Percentiles rank a stretch among this genome's conserved stretches.
These are phyloP conservation scores for Tetracladium setigerum DNA, from an alignment of 495 filamentous ascomycete species.

Conservation along the genomic window DNA sequence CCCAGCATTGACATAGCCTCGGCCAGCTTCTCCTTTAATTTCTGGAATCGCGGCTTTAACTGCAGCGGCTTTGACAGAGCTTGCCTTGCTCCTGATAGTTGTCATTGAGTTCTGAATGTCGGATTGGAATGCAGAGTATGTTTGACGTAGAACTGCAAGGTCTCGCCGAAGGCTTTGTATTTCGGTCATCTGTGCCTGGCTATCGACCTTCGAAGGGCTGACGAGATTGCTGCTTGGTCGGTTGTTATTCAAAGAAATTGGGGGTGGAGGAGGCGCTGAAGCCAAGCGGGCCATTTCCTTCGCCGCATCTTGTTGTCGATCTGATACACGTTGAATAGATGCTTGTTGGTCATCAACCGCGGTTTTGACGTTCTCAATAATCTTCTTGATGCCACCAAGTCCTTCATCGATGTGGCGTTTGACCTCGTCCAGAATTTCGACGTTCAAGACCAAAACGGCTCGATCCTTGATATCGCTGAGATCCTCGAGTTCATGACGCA, in stretches of 20 bases:
- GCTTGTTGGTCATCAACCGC: conserved; percentile 72
- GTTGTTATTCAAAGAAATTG: conserved; percentile 2
- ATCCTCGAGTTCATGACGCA: conserved; percentile 93
- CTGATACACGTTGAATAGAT: conserved; percentile 79
- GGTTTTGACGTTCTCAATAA: conserved; percentile 75
- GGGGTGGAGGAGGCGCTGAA: conserved; percentile 9
- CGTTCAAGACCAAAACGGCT: conserved; percentile 85
- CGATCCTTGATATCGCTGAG: conserved; percentile 92
- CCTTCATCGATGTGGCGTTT: conserved; percentile 95
- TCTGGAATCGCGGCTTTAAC: conserved; percentile 55
- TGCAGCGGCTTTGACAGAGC: conserved; percentile 67
- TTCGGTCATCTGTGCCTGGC: conserved; percentile 54
- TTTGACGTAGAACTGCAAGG: conserved; percentile 86
- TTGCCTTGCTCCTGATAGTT: conserved; percentile 69
- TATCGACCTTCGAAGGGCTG: conserved; percentile 16
- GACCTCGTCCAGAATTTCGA: conserved; percentile 93
- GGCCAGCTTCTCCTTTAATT: conserved; percentile 63
- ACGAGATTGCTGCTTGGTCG: conserved; percentile 9
- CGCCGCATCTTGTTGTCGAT: conserved; percentile 82
- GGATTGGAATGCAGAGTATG: conserved; percentile 81
- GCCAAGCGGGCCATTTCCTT: conserved; percentile 85
- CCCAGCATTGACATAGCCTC: conserved; percentile 73
- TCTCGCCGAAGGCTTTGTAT: conserved; percentile 81
- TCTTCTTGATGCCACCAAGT: conserved; percentile 64
- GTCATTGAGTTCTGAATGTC: conserved; percentile 86